Evolutionary conservation across 331 rosid species (phyloP).

Genomic region (Pyracantha coccinea): DNA sequence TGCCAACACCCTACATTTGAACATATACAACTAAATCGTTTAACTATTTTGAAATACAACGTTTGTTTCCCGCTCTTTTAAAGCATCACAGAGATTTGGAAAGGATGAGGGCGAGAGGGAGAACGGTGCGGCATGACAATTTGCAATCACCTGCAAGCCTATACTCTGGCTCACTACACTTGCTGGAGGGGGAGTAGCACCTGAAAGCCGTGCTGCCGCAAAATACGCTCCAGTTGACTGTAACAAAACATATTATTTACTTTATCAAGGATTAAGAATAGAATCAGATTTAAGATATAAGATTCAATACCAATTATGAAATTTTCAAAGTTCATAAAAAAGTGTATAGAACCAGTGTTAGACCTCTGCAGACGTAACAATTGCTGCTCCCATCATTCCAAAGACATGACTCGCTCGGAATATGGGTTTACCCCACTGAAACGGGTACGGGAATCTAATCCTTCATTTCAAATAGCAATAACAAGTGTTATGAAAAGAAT

Average conservation of each 20-base stretch:
- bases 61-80: neutral
- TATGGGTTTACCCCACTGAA: constrained; percentile 97
- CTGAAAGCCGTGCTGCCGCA: constrained; percentile 94
- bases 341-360: neutral
- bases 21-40: constrained; percentile 1
- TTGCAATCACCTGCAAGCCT: constrained; percentile 66
- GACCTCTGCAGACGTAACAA: constrained; percentile 91
- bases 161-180: constrained; percentile 73
- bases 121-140: neutral
- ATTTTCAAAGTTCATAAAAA: no score
- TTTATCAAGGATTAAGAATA: neutral
- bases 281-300: no score
- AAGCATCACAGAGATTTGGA: neutral
- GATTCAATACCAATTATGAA: no score
- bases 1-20: constrained; percentile 64
- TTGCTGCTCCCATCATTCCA: constrained; percentile 97
- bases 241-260: constrained; percentile 12
- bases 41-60: neutral
- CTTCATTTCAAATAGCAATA: constrained; percentile 34
- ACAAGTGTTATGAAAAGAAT: neutral
- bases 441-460: constrained; percentile 84
- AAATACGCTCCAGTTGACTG: constrained; percentile 85
- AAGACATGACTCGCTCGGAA: constrained; percentile 92
- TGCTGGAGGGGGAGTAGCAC: constrained; percentile 94
- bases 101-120: neutral